phyloP scores from a whole-genome alignment of 805 yeast genomes.

The Starmerella scarabaei region DNA sequence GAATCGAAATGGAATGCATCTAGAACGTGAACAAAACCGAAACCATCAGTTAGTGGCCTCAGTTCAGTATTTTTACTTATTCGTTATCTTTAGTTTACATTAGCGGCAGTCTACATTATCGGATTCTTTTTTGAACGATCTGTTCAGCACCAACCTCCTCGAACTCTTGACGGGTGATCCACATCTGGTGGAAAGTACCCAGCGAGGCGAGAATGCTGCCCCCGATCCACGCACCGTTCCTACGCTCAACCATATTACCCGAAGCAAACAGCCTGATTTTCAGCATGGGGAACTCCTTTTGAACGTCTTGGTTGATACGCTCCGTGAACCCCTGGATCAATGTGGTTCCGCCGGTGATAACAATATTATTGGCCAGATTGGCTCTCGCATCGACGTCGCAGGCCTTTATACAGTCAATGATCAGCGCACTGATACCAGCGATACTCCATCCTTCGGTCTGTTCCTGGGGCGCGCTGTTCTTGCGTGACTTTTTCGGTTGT shows the following conservation, averaged over 20 bases:
- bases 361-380: slow-evolving; percentile 75
- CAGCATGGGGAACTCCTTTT: slow-evolving; percentile 62
- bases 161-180: slow-evolving; percentile 81
- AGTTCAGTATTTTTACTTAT: too few relatives aligned
- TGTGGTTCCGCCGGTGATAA: slow-evolving; percentile 74
- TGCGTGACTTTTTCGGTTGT: too few relatives aligned
- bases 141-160: slow-evolving; percentile 81
- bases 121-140: slow-evolving; percentile 66
- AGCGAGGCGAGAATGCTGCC: slow-evolving; percentile 77
- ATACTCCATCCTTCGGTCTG: slow-evolving; percentile 14
- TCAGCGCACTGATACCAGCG: slow-evolving; percentile 43
- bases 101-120: too few relatives aligned
- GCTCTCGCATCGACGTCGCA: slow-evolving; percentile 82
- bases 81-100: too few relatives aligned
- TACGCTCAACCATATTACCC: slow-evolving; percentile 60
- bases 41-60: too few relatives aligned
- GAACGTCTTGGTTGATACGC: slow-evolving; percentile 57
- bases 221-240: slow-evolving; percentile 80
- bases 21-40: too few relatives aligned
- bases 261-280: slow-evolving; percentile 73
- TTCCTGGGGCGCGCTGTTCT: slow-evolving; percentile 1
- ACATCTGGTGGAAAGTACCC: slow-evolving; percentile 92
- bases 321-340: slow-evolving; percentile 72
- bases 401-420: slow-evolving; percentile 36
- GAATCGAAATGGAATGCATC: too few relatives aligned